Evolutionary conservation across 257 asterid genomes (phyloP).

Genomic region (Solanum pennellii): DNA sequence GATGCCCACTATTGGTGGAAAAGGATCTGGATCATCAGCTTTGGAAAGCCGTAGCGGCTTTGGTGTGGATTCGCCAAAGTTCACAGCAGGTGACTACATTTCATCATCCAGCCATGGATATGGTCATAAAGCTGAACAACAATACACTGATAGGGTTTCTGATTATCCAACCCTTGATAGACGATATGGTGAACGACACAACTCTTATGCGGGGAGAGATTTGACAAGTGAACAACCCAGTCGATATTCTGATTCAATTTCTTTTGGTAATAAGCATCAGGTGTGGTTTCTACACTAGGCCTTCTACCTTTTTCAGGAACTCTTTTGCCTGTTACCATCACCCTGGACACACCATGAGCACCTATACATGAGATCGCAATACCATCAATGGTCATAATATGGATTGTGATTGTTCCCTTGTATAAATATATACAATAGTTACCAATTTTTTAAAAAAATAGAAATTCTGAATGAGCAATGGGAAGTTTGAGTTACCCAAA

Average conservation of each 20-base stretch:
- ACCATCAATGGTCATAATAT: not conserved
- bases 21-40: slow-evolving; percentile 51
- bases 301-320: not conserved
- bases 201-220: slow-evolving; percentile 62
- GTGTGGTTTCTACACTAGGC: slow-evolving; percentile 20
- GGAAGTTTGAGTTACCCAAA: not conserved
- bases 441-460: not conserved
- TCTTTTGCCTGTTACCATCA: not conserved
- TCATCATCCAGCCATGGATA: slow-evolving; percentile 62
- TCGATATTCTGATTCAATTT: slow-evolving; percentile 55
- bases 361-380: not conserved
- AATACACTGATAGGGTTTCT: slow-evolving; percentile 55
- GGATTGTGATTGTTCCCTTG: not conserved
- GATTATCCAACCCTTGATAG: slow-evolving; percentile 71
- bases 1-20: slow-evolving; percentile 53
- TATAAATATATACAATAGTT: not conserved
- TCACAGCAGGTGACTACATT: slow-evolving; percentile 43
- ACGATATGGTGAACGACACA: slow-evolving; percentile 57
- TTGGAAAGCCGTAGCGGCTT: slow-evolving; percentile 68
- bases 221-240: slow-evolving; percentile 53
- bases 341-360: not conserved
- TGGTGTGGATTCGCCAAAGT: slow-evolving; percentile 66
- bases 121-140: slow-evolving; percentile 61
- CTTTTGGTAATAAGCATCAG: slow-evolving; percentile 71
- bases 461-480: not conserved